Conservation (phyloP, 1,284 basidiomycete species). For the Moniliella sp. region DNA sequence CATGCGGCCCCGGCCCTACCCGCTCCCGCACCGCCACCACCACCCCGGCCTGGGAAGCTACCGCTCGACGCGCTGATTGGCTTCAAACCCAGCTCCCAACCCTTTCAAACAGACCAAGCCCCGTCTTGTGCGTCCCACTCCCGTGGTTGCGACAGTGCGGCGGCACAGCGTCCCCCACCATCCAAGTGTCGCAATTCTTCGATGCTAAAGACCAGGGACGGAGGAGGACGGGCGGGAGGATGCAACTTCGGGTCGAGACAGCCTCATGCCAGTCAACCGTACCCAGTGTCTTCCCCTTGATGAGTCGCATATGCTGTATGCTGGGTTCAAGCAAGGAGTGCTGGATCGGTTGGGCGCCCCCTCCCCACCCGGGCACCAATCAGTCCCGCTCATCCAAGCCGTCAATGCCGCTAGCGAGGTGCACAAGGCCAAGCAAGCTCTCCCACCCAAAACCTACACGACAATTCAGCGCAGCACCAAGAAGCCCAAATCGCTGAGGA, state of each 20-base stretch:
- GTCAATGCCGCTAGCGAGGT: constrained; percentile 27
- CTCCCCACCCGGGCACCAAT: constrained; percentile 18
- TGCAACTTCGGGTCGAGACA: neutral
- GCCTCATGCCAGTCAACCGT: constrained; percentile 1
- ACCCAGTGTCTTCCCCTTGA: no score
- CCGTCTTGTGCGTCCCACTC: constrained; percentile 21
- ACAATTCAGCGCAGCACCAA: constrained; percentile 20
- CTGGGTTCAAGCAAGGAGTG: no score
- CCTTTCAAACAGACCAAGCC: constrained; percentile 25
- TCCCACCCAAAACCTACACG: constrained; percentile 31
- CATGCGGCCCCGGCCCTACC: constrained; percentile 5
- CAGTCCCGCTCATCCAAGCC: constrained; percentile 30
- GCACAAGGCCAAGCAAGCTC: constrained; percentile 16
- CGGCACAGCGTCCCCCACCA: constrained; percentile 3
- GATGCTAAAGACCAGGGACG: neutral
- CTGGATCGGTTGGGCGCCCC: constrained; percentile 10
- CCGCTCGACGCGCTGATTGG: constrained; percentile 9
- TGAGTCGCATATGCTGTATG: no score
- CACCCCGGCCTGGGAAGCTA: constrained; percentile 6
- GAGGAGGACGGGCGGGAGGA: neutral
- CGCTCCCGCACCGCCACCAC: constrained; percentile 7
- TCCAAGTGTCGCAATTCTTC: constrained; percentile 2
- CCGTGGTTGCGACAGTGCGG: constrained; percentile 12
- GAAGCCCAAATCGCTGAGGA: constrained; percentile 1
- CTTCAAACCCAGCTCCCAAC: constrained; percentile 22